Conservation (phyloP, 192 early-diverging fungal genomes). For the Coemansia sp. region DNA sequence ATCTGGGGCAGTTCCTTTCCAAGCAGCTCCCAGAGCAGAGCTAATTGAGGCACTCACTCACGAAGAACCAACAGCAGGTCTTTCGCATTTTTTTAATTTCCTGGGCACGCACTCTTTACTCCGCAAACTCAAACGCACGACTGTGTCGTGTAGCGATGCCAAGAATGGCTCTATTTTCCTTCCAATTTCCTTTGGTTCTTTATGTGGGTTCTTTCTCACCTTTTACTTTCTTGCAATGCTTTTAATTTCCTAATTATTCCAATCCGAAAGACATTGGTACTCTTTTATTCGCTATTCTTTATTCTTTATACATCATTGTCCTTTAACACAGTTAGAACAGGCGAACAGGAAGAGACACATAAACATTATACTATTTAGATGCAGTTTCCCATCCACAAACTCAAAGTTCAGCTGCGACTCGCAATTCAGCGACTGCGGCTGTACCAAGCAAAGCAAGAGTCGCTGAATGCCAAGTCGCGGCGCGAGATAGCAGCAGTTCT, state of each 20-base stretch:
- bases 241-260: not conserved
- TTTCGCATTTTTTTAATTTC: too few relatives aligned
- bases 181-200: not conserved
- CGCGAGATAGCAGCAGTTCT: constrained; percentile 82
- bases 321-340: too few relatives aligned
- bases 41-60: too few relatives aligned
- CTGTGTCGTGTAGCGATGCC: not conserved
- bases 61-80: too few relatives aligned
- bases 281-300: not conserved
- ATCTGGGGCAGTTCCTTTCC: constrained; percentile 68
- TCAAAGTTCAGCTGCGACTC: constrained; percentile 91
- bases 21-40: constrained; percentile 50
- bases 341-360: not conserved
- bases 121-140: too few relatives aligned
- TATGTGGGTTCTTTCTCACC: not conserved
- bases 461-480: constrained; percentile 70
- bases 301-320: too few relatives aligned
- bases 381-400: constrained; percentile 32
- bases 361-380: not conserved
- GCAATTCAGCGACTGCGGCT: constrained; percentile 85
- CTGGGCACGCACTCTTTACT: too few relatives aligned
- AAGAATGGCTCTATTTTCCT: not conserved
- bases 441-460: constrained; percentile 83
- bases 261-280: not conserved
- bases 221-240: not conserved